Percentiles rank a stretch among this genome's conserved stretches.
These are phyloP conservation scores for Pseudogymnoascus sp. DNA, from an alignment of 2,329 filamentous ascomycete species.

Conservation along the genomic window DNA sequence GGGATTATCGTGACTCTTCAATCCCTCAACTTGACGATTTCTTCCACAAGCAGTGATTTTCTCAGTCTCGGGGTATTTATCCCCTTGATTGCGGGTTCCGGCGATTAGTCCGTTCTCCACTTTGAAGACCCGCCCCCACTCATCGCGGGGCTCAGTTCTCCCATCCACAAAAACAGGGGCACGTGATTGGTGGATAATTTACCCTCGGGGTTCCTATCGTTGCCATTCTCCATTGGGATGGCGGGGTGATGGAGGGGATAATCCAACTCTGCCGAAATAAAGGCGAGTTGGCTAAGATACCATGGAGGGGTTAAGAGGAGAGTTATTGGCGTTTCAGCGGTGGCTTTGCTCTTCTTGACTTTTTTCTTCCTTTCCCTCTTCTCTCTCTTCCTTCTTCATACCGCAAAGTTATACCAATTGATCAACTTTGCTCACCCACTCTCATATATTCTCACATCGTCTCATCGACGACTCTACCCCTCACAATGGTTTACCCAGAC, in stretches of 20 bases:
- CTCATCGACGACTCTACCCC: not conserved
- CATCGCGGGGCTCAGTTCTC: not conserved
- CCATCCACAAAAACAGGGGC: not conserved
- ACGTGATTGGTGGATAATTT: slow-evolving; percentile 1
- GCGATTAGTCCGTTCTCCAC: not conserved
- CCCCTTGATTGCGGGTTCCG: not conserved
- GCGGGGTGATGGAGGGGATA: not conserved
- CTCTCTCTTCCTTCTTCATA: not conserved
- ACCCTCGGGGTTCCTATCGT: not conserved
- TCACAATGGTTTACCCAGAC: slow-evolving; percentile 40
- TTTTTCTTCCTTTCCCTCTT: not conserved
- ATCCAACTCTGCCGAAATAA: not conserved
- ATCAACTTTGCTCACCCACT: not conserved
- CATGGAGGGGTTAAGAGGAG: not conserved
- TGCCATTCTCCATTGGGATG: not conserved
- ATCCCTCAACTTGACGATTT: not conserved
- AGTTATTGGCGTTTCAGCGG: not conserved
- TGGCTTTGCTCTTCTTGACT: not conserved
- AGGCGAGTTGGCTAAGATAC: not conserved
- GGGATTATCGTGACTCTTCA: not conserved
- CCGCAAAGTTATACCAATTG: not conserved
- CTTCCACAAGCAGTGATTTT: not conserved
- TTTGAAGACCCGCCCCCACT: not conserved
- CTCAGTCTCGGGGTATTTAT: not conserved
- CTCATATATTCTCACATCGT: not conserved